Percentiles rank a stretch among this genome's conserved stretches.
Evolutionary conservation across 192 early-diverging fungal species (phyloP).

Genomic region (Coemansia sp.): DNA sequence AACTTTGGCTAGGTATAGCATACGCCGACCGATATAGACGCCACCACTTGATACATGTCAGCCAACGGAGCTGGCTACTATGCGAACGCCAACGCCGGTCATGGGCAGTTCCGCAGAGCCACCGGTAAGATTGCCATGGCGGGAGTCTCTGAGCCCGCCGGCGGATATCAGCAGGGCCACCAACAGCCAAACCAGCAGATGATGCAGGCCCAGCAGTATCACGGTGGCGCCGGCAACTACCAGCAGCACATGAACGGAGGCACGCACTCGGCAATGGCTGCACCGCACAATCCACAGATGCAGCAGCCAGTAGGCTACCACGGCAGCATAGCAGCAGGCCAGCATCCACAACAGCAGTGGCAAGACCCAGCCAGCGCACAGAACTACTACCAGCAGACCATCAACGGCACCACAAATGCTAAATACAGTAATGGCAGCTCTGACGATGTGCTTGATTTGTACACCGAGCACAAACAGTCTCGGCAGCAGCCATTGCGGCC

Average conservation of each 20-base stretch:
- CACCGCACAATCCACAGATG: slow-evolving; percentile 17
- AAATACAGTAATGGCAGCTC: slow-evolving; percentile 10
- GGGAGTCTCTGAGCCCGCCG: slow-evolving; percentile 8
- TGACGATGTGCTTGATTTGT: slow-evolving; percentile 14
- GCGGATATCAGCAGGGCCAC: slow-evolving; percentile 5
- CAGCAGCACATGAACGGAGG: slow-evolving; percentile 3
- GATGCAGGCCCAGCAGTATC: slow-evolving; percentile 9
- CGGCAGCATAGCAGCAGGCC: background rate
- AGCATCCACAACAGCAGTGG: slow-evolving; percentile 21
- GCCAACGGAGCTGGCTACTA: slow-evolving; percentile 24
- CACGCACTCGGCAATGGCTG: slow-evolving; percentile 34
- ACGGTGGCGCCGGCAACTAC: slow-evolving; percentile 1
- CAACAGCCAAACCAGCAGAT: slow-evolving; percentile 1
- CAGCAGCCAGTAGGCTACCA: slow-evolving; percentile 2
- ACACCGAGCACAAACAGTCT: slow-evolving; percentile 10
- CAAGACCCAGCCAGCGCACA: slow-evolving; percentile 14
- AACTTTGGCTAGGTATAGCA: background rate
- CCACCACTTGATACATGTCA: slow-evolving; percentile 7
- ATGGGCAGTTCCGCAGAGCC: slow-evolving; percentile 37
- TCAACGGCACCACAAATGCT: slow-evolving; percentile 2
- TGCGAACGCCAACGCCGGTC: slow-evolving; percentile 6
- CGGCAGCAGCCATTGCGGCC: slow-evolving; percentile 1
- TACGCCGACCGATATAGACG: slow-evolving; percentile 1
- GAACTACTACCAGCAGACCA: slow-evolving; percentile 27
- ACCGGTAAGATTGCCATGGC: slow-evolving; percentile 34